Evolutionary conservation across 441 rosid genomes (phyloP).

Genomic region (Isatis lusitanica): DNA sequence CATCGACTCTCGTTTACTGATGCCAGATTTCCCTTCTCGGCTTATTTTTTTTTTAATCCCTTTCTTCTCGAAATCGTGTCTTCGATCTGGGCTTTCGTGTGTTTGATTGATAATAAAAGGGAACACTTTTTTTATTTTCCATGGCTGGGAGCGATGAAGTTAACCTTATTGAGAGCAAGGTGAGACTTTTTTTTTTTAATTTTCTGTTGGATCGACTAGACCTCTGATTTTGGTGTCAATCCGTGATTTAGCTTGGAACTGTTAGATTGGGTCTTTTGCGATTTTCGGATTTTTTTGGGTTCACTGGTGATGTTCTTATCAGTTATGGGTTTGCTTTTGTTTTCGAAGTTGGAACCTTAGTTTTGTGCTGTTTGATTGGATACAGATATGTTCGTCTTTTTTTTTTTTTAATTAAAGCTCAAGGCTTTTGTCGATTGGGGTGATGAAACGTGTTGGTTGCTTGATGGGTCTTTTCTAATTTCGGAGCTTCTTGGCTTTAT

Average conservation of each 20-base stretch:
- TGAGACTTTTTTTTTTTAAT: constrained; percentile 13
- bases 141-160: constrained; percentile 53
- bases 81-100: constrained; percentile 31
- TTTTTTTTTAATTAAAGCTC: neutral
- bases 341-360: neutral
- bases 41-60: neutral
- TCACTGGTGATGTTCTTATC: neutral
- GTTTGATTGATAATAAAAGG: constrained; percentile 3
- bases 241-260: neutral
- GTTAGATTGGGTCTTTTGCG: constrained; percentile 4
- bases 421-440: constrained; percentile 14
- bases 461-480: constrained; percentile 25
- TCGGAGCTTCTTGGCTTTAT: constrained; percentile 30
- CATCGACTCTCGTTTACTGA: neutral
- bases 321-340: neutral
- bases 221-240: constrained; percentile 4
- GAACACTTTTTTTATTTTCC: neutral
- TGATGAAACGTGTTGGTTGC: constrained; percentile 34
- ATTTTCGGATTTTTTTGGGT: neutral
- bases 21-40: constrained; percentile 22
- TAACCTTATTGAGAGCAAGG: constrained; percentile 57
- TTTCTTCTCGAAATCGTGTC: neutral
- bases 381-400: neutral
- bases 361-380: constrained; percentile 5
- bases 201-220: neutral